Evolutionary conservation across 2,329 filamentous ascomycete genomes (phyloP).

Genomic region (Cordyceps cateniannulata): DNA sequence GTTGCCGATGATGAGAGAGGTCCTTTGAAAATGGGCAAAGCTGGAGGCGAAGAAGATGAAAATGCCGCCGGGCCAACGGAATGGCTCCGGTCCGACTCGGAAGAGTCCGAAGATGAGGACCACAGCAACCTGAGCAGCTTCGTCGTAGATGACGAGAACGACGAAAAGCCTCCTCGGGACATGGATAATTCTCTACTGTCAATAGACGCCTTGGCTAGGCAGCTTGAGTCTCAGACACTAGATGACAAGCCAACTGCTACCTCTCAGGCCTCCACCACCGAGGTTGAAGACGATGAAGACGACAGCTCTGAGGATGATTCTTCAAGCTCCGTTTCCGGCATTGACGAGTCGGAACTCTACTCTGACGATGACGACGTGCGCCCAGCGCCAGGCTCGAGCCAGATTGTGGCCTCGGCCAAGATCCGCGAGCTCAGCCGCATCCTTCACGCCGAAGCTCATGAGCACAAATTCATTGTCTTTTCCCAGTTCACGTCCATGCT

Average conservation of each 20-base stretch:
- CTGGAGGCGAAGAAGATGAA: constrained; percentile 81
- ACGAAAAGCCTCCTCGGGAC: constrained; percentile 23
- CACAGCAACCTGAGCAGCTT: constrained; percentile 50
- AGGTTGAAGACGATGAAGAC: neutral
- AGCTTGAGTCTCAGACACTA: constrained; percentile 31
- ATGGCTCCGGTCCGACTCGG: constrained; percentile 65
- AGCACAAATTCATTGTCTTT: constrained; percentile 98
- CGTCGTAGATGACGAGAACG: constrained; percentile 44
- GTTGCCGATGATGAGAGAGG: constrained; percentile 62
- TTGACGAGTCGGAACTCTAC: constrained; percentile 36
- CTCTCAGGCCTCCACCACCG: constrained; percentile 12
- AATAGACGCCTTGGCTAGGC: constrained; percentile 29
- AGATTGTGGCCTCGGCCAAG: constrained; percentile 73
- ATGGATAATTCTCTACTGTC: constrained; percentile 29
- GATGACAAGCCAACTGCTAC: constrained; percentile 19
- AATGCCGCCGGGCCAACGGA: constrained; percentile 83
- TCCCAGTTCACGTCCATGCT: constrained; percentile 99
- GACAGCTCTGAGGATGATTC: neutral
- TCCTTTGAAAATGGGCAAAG: constrained; percentile 59
- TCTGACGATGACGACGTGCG: constrained; percentile 34
- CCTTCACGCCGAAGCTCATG: constrained; percentile 65
- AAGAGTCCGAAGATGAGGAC: constrained; percentile 46
- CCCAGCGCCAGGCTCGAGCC: constrained; percentile 29
- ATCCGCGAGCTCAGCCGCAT: constrained; percentile 80
- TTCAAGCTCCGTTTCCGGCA: constrained; percentile 22